Percentiles rank a stretch among this genome's conserved stretches.
These are phyloP conservation scores for Melanomma pulvis-pyrius DNA, from an alignment of 495 filamentous ascomycete genomes.

Conservation along the genomic window DNA sequence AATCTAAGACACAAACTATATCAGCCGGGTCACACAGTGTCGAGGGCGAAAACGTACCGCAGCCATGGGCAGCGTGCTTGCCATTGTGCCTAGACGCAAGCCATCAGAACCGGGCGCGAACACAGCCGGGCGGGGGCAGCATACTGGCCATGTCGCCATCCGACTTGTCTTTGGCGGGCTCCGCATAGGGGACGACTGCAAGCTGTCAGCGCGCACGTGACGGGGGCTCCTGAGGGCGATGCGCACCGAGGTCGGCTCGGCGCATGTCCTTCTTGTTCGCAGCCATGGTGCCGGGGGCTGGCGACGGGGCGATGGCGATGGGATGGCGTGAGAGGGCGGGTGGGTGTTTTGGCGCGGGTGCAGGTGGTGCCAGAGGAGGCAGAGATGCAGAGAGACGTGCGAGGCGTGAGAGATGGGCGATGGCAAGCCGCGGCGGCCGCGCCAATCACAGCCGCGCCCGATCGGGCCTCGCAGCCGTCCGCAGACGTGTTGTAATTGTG, in stretches of 20 bases:
- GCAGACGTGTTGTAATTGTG: not conserved
- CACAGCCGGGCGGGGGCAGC: not conserved
- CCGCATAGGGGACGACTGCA: constrained; percentile 65
- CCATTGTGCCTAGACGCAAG: constrained; percentile 65
- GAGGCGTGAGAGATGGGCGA: constrained; percentile 8
- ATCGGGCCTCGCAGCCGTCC: too few relatives aligned
- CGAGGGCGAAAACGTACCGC: constrained; percentile 58
- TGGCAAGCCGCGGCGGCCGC: not conserved
- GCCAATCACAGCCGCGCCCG: constrained; percentile 10
- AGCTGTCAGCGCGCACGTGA: constrained; percentile 36
- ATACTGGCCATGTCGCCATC: constrained; percentile 60
- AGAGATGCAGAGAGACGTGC: constrained; percentile 9
- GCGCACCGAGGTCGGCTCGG: constrained; percentile 76
- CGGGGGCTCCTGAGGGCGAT: not conserved
- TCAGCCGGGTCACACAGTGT: constrained; percentile 18
- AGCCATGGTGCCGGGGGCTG: constrained; percentile 58
- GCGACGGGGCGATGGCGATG: not conserved
- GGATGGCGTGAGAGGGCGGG: constrained; percentile 16
- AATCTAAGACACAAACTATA: constrained; percentile 56
- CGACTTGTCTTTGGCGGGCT: constrained; percentile 58
- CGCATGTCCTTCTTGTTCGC: constrained; percentile 81
- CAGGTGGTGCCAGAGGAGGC: not conserved
- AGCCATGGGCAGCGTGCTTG: constrained; percentile 88
- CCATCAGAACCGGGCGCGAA: constrained; percentile 29
- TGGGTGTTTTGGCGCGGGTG: not conserved